Base-by-base conservation (phyloP, 805 yeast species). In the Candida argentea region DNA sequence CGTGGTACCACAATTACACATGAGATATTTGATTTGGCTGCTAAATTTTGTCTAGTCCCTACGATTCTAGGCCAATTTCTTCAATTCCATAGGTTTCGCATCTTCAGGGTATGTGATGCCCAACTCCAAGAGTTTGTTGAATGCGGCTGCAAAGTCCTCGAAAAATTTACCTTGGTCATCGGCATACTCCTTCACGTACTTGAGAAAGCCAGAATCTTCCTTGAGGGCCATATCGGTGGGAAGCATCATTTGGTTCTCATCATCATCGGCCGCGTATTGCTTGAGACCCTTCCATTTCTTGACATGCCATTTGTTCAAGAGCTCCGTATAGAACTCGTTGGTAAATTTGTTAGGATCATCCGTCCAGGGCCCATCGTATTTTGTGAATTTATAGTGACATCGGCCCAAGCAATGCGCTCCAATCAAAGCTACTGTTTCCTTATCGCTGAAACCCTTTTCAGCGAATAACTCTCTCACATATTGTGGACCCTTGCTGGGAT, bases 181-280 rank as follows among this genome's bases (percentile, higher is more conserved):
- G 24, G 76, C 76, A 37, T 67, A 70, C 32, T 46, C 42, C 44
- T 60, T 67, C 33, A 59, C 70, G 35, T 56, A 65, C 43, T 66
- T 56, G 31, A 56, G 39, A 46, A 69, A 68, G 24, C 46, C 44
- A 5, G 59, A 36, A 39, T 70, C 76, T 39, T 61, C 61, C 34
- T 60, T 65, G 40, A 70, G 52, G 5, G 65, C 71, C 51, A 67
- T 65, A 47, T 70, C 77, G n/a, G 73, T 55, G 18, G 76, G 76
- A 40, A 70, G 57, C 76, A 70, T 70, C 77, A 70, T 70, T 38
- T 46, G 50, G 10, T 55, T 44, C 16, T 50, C 50, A 33, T 57
- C 43, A 31, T 53, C 60, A 35, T 50, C 53, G 31, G 58, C 66
- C 42, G 58, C 56, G 33, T 51, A 60, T 43, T 60, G 66, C 39